Evolutionary conservation across 495 filamentous ascomycete species (phyloP).

Genomic region (Durotheca rogersii): DNA sequence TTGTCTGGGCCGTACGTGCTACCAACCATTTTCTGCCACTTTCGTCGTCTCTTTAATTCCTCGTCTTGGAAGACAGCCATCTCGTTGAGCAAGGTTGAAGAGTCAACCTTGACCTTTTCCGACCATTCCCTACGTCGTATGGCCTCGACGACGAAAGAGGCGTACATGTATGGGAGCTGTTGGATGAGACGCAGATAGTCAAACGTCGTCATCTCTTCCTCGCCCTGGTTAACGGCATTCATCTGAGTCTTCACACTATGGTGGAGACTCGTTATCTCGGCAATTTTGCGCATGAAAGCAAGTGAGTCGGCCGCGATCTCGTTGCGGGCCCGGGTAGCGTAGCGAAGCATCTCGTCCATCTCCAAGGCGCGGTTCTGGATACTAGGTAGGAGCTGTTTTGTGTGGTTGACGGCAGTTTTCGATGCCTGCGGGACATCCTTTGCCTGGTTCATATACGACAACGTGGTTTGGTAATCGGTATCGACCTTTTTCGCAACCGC

Average conservation of each 20-base stretch:
- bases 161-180: conserved; percentile 83
- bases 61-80: conserved; percentile 88
- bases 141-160: conserved; percentile 81
- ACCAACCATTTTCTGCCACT: conserved; percentile 83
- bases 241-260: conserved; percentile 68
- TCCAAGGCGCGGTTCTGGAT: conserved; percentile 69
- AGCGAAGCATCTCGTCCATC: conserved; percentile 69
- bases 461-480: conserved; percentile 79
- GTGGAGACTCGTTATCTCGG: conserved; percentile 71
- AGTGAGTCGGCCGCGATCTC: conserved; percentile 58
- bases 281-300: conserved; percentile 75
- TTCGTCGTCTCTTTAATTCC: conserved; percentile 81
- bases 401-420: conserved; percentile 83
- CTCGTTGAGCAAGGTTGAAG: conserved; percentile 82
- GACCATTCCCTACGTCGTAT: conserved; percentile 85
- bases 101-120: conserved; percentile 83
- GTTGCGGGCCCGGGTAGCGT: conserved; percentile 63
- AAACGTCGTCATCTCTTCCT: conserved; percentile 69
- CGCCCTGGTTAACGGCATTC: conserved; percentile 66
- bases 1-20: conserved; percentile 49
- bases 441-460: conserved; percentile 63
- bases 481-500: conserved; percentile 80
- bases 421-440: conserved; percentile 79
- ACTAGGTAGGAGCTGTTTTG: conserved; percentile 81
- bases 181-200: conserved; percentile 73